These are phyloP conservation scores for Arthrobotrys sinensis DNA, from an alignment of 2,329 filamentous ascomycete species.

Conservation along the genomic window DNA sequence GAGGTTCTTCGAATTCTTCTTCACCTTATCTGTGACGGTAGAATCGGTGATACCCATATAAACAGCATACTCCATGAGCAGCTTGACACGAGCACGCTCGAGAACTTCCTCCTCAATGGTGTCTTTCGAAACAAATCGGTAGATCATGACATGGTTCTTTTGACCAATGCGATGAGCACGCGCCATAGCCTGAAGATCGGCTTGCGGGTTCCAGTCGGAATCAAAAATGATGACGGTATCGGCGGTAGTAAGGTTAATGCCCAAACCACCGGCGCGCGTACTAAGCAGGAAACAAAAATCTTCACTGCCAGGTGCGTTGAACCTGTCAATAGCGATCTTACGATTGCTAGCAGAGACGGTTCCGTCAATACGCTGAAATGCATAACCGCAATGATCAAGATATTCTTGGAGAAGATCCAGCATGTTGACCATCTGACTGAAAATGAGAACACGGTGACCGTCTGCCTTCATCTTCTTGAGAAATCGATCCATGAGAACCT, in stretches of 20 bases:
- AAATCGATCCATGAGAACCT: constrained; percentile 84
- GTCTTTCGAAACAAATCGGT: constrained; percentile 95
- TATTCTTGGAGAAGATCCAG: constrained; percentile 96
- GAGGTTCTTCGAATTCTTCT: constrained; percentile 73
- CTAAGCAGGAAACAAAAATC: constrained; percentile 98
- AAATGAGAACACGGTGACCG: constrained; percentile 94
- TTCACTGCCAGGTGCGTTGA: constrained; percentile 94
- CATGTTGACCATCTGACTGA: constrained; percentile 99
- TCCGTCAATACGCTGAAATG: constrained; percentile 94
- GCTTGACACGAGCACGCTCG: constrained; percentile 95
- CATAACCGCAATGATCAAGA: constrained; percentile 90
- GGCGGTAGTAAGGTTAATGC: constrained; percentile 98
- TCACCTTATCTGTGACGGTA: constrained; percentile 85
- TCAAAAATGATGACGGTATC: constrained; percentile 98
- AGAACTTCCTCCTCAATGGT: constrained; percentile 98
- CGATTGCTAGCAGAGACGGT: constrained; percentile 91
- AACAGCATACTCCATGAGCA: constrained; percentile 95
- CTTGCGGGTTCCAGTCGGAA: constrained; percentile 99
- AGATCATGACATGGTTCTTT: constrained; percentile 95
- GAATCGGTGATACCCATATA: constrained; percentile 98
- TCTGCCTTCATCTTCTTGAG: constrained; percentile 93
- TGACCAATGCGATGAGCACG: constrained; percentile 98
- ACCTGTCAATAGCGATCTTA: constrained; percentile 96
- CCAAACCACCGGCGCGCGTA: constrained; percentile 94
- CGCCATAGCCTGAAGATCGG: constrained; percentile 98